A percentile compares a stretch with the other conserved stretches of the same genome.
phyloP scores from a whole-genome alignment of 2,329 filamentous ascomycete species.

The Alternaria rosae region DNA sequence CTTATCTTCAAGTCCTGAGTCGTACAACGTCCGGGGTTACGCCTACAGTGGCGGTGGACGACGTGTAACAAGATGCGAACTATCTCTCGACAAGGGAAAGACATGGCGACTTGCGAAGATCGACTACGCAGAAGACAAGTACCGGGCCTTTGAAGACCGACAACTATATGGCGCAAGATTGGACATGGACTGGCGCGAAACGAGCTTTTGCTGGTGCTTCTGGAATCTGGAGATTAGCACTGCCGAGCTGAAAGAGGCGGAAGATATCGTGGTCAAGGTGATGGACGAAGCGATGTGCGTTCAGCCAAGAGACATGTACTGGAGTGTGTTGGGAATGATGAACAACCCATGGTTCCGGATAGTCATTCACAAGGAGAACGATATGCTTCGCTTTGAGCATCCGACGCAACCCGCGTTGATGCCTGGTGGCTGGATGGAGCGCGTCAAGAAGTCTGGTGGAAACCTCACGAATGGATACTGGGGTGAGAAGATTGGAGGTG shows the following conservation, averaged over 20 bases:
- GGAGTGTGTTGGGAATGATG: constrained; percentile 96
- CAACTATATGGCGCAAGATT: constrained; percentile 77
- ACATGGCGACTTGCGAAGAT: constrained; percentile 80
- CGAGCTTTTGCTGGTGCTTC: constrained; percentile 90
- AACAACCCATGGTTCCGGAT: constrained; percentile 95
- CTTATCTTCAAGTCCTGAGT: constrained; percentile 57
- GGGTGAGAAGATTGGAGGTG: constrained; percentile 74
- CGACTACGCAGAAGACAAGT: constrained; percentile 84
- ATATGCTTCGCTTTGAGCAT: constrained; percentile 78
- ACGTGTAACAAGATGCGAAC: constrained; percentile 80
- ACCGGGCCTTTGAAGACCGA: constrained; percentile 70
- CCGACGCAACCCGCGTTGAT: constrained; percentile 81
- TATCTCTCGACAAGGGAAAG: constrained; percentile 83
- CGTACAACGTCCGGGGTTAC: constrained; percentile 78
- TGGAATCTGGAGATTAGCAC: constrained; percentile 78
- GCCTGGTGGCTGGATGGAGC: constrained; percentile 91
- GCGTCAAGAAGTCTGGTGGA: constrained; percentile 82
- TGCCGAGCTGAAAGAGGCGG: constrained; percentile 66
- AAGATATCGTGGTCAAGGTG: constrained; percentile 79
- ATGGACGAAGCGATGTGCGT: constrained; percentile 92
- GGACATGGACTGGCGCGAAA: constrained; percentile 83
- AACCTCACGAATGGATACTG: constrained; percentile 83
- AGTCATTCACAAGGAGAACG: constrained; percentile 72
- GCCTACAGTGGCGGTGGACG: constrained; percentile 90
- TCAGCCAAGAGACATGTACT: constrained; percentile 94